Base-by-base conservation (phyloP, 805 yeast species). In the Blastobotrys muscicola region DNA sequence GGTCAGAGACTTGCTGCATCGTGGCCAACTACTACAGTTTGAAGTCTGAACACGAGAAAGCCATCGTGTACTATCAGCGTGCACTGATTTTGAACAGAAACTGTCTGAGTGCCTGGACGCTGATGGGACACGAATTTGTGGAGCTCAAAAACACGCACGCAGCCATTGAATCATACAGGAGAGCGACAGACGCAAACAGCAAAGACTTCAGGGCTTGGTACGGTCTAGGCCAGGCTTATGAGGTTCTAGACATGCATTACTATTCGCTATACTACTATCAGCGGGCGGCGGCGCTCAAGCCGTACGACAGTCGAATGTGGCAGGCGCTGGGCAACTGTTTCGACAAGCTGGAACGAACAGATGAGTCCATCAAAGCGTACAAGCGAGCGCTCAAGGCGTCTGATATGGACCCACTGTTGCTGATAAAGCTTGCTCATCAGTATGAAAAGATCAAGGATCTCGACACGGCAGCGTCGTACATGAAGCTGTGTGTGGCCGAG, bases 81-180 rank as follows among this genome's bases (percentile, higher is more conserved):
- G 98, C 98, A 0, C 67, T 92, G 33, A 76, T 85, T 0, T 68
- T 92, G 47, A 84, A 87, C 58, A 76, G 82, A 48, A 77, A 77
- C 52, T 85, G 94, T 53, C 67, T 87, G 13, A 77, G 86, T 49
- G 97, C 97, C 0, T 92, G 97, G 97, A 92, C 97, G 0, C 69
- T 92, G 45, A 87, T 92, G 96, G 99, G 99, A 8, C 99, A 92
- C 63, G 99, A 92, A 65, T 92, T 85, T 66, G 94, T 92, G 11
- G 99, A 92, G 60, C 71, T 92, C 54, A 89, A 90, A 57, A 92
- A 92, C 64, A 82, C 95, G 1, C 95, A 92, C 62, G 97, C 97
- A 1, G 98, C 98, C 1, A 92, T 92, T 43, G 97, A 90, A 66
- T 80, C 94, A 46, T 92, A 92, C 59, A 67, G 97, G 51, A 68